These are phyloP conservation scores for Citrus unshiu DNA, from an alignment of 345 rosid genomes.

Conservation along the genomic window DNA sequence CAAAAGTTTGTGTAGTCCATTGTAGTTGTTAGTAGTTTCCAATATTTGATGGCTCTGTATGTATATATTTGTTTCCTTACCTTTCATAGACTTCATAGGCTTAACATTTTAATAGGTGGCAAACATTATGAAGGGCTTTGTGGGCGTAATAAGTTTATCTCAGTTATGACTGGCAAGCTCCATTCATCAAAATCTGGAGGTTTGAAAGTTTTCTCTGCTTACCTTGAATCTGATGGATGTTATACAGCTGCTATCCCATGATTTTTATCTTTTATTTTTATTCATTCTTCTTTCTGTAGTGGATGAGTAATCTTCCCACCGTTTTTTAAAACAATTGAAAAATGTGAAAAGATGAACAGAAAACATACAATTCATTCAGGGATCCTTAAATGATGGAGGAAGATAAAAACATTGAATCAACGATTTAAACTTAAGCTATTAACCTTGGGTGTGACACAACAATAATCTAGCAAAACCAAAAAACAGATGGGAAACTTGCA, in stretches of 20 bases:
- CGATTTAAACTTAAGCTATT: background rate
- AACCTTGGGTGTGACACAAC: background rate
- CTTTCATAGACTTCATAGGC: background rate
- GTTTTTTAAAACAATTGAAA: background rate
- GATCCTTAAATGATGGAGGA: background rate
- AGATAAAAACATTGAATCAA: background rate
- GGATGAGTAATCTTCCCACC: background rate
- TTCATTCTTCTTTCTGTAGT: background rate
- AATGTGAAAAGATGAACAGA: background rate
- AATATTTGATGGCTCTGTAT: background rate
- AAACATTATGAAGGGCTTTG: slow-evolving; percentile 23
- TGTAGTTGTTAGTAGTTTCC: background rate
- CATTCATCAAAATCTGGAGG: slow-evolving; percentile 38
- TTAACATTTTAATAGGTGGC: slow-evolving; percentile 21
- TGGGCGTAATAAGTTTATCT: slow-evolving; percentile 35
- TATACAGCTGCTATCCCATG: background rate
- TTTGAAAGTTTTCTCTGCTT: slow-evolving; percentile 5
- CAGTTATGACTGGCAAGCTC: slow-evolving; percentile 29
- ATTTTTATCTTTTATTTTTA: background rate
- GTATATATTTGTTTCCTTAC: background rate
- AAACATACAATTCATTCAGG: background rate
- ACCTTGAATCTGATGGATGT: background rate
- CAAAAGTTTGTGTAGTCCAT: background rate
- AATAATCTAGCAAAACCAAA: background rate
- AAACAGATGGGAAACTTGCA: background rate